These are phyloP conservation scores for Alternaria sp. DNA, from an alignment of 2,329 filamentous ascomycete genomes.

Conservation along the genomic window DNA sequence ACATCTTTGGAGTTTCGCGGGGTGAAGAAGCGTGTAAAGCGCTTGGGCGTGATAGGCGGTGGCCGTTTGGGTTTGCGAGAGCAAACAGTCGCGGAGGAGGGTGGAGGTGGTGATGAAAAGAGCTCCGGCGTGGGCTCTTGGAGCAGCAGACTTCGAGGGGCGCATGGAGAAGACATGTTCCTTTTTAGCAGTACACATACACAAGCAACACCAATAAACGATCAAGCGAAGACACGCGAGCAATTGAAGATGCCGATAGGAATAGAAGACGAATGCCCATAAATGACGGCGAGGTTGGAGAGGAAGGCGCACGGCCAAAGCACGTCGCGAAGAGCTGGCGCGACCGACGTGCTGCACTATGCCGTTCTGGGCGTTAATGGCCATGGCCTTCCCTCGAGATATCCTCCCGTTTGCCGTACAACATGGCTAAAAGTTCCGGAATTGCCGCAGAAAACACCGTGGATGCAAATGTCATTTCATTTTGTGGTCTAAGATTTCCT, in stretches of 20 bases:
- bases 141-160: constrained; percentile 27
- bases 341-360: constrained; percentile 18
- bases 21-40: constrained; percentile 60
- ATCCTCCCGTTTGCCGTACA: not conserved
- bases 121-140: constrained; percentile 44
- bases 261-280: constrained; percentile 13
- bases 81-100: constrained; percentile 32
- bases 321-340: constrained; percentile 18
- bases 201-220: constrained; percentile 8
- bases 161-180: constrained; percentile 39
- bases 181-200: constrained; percentile 9
- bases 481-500: not conserved
- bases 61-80: constrained; percentile 53
- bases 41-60: constrained; percentile 59
- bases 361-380: constrained; percentile 6
- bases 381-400: not conserved
- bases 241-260: not conserved
- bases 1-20: constrained; percentile 49
- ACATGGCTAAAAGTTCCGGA: not conserved
- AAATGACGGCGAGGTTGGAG: constrained; percentile 15
- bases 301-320: constrained; percentile 10
- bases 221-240: constrained; percentile 5
- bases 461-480: too few relatives aligned
- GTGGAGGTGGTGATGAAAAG: constrained; percentile 48
- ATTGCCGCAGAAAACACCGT: too few relatives aligned